Conservation (phyloP, 2,329 filamentous ascomycete species). For the Lasiodiplodia citricola region DNA sequence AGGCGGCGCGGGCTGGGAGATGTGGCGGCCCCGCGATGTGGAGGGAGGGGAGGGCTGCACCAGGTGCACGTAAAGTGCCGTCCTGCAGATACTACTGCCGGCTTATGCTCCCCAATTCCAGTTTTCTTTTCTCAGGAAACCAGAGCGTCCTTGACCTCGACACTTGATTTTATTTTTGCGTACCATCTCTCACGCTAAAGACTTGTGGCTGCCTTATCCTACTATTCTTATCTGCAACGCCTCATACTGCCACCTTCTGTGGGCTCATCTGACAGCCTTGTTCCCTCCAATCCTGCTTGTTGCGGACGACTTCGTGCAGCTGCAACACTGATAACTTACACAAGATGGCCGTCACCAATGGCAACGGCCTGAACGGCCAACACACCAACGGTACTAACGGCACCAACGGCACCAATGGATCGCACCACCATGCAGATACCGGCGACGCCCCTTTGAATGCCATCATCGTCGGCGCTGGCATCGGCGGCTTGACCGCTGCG, state of each 20-base stretch:
- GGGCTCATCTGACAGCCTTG: not conserved
- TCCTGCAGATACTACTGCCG: not conserved
- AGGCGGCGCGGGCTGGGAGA: not conserved
- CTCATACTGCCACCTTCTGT: not conserved
- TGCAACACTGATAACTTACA: not conserved
- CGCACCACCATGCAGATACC: not conserved
- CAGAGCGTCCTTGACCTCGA: not conserved
- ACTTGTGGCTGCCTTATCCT: not conserved
- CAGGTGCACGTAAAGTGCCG: not conserved
- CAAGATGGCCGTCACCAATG: not conserved
- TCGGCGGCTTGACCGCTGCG: slow-evolving; percentile 59
- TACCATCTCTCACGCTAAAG: not conserved
- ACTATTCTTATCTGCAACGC: not conserved
- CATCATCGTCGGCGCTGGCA: slow-evolving; percentile 53
- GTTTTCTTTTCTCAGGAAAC: not conserved
- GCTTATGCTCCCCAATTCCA: not conserved
- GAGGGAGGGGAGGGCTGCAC: not conserved
- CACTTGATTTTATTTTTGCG: not conserved
- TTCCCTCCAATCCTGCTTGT: not conserved
- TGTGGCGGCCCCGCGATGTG: slow-evolving; percentile 14
- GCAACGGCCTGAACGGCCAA: slow-evolving; percentile 7
- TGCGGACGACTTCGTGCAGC: not conserved
- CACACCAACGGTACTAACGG: not conserved
- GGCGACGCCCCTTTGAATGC: slow-evolving; percentile 32
- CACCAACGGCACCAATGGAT: not conserved